Conservation (phyloP, 75 land plant genomes). For the Pinus tabuliformis region DNA sequence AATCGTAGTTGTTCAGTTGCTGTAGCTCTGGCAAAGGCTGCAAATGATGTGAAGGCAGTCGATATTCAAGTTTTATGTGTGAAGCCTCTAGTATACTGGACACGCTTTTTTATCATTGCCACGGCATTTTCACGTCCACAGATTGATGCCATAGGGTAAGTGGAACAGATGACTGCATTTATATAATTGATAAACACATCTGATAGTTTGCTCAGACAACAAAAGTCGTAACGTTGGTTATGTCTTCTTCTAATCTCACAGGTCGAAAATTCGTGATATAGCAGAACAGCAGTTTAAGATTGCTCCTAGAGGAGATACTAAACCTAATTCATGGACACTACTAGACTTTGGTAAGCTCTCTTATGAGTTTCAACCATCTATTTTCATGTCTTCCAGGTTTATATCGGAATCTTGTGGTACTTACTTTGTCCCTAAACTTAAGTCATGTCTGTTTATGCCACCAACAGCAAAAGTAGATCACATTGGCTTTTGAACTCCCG, state of each 20-base stretch:
- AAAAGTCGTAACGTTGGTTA: background rate
- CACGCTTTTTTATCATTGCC: constrained; percentile 87
- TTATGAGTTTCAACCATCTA: background rate
- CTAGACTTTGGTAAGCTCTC: constrained; percentile 84
- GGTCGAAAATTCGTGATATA: constrained; percentile 73
- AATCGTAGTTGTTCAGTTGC: constrained; percentile 61
- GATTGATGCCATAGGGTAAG: constrained; percentile 90
- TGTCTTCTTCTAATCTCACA: constrained; percentile 15
- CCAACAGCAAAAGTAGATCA: background rate
- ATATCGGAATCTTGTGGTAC: background rate
- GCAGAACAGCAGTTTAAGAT: constrained; percentile 71
- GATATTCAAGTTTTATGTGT: constrained; percentile 89
- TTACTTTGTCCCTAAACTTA: background rate
- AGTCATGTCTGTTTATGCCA: background rate
- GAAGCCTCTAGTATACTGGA: constrained; percentile 97
- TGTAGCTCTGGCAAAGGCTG: constrained; percentile 85
- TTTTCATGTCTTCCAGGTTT: background rate
- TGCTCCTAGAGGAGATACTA: constrained; percentile 65
- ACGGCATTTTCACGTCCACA: constrained; percentile 96
- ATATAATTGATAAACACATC: background rate
- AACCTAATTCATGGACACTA: constrained; percentile 94
- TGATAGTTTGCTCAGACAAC: background rate
- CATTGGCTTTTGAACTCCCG: background rate
- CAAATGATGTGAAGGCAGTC: constrained; percentile 85
- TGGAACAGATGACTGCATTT: constrained; percentile 1